Percentiles rank a stretch among this genome's conserved stretches.
phyloP scores from a whole-genome alignment of 352 stramenopile genomes.

The Phytophthora cryptogea region DNA sequence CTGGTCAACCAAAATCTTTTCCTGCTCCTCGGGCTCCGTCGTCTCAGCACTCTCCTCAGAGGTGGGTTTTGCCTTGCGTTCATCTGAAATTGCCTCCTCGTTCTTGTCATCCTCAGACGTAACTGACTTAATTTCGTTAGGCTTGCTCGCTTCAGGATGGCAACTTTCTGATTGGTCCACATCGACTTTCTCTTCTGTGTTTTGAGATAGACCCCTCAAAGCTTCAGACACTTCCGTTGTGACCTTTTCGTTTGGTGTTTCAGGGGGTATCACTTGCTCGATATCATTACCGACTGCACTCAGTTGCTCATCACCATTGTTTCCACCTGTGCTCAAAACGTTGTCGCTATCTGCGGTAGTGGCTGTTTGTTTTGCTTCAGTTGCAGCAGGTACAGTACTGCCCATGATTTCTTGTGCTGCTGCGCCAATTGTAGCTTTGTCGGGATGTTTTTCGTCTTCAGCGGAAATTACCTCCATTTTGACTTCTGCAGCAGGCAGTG shows the following conservation, averaged over 20 bases:
- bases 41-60: constrained; percentile 1
- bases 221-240: constrained; percentile 5
- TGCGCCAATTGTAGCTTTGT: constrained; percentile 2
- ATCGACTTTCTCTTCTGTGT: not conserved
- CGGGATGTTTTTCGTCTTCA: constrained; percentile 4
- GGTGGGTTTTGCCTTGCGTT: not conserved
- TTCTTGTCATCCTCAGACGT: constrained; percentile 1
- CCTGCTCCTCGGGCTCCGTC: not conserved
- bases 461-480: constrained; percentile 23
- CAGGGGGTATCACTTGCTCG: not conserved
- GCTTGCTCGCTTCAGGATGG: not conserved
- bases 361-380: constrained; percentile 3
- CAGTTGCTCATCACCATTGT: not conserved
- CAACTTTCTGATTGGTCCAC: not conserved
- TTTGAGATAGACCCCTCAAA: not conserved
- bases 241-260: constrained; percentile 1
- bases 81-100: not conserved
- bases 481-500: constrained; percentile 7
- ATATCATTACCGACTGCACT: not conserved
- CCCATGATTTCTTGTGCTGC: not conserved
- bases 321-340: not conserved
- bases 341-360: not conserved
- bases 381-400: constrained; percentile 1
- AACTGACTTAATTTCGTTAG: not conserved
- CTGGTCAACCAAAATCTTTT: constrained; percentile 8